A percentile compares a stretch with the other conserved stretches of the same genome.
Evolutionary conservation across 2,329 filamentous ascomycete species (phyloP).

Genomic region (Chaetomium sp.): DNA sequence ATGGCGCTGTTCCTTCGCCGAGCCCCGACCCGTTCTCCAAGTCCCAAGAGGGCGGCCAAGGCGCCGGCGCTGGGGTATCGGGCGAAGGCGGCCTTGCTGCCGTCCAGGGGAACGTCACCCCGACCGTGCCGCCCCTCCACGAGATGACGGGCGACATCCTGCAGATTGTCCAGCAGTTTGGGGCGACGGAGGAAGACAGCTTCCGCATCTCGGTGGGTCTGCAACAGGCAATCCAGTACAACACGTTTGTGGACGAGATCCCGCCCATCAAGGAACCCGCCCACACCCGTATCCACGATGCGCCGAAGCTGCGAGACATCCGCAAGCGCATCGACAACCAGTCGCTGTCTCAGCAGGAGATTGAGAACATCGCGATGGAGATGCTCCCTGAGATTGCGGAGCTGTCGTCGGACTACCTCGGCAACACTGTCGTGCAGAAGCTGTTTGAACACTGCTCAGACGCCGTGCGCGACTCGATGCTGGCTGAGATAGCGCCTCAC

Average conservation of each 20-base stretch:
- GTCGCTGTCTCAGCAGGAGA: constrained; percentile 75
- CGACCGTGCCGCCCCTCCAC: constrained; percentile 63
- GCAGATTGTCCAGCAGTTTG: constrained; percentile 81
- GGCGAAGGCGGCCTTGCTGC: constrained; percentile 25
- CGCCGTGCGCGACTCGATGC: constrained; percentile 82
- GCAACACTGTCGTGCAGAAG: constrained; percentile 99
- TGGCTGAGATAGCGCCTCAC: constrained; percentile 79
- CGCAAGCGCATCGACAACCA: constrained; percentile 97
- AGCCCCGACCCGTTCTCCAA: constrained; percentile 79
- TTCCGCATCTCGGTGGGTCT: constrained; percentile 66
- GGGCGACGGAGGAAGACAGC: constrained; percentile 72
- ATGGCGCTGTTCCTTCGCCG: constrained; percentile 80
- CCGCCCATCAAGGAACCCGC: constrained; percentile 83
- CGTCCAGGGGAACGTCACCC: constrained; percentile 40
- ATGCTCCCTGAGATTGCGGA: constrained; percentile 98
- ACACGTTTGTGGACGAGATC: constrained; percentile 71
- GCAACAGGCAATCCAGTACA: constrained; percentile 68
- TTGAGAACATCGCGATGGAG: constrained; percentile 82
- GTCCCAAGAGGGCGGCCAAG: constrained; percentile 40
- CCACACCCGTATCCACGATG: constrained; percentile 84
- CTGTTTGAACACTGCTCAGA: constrained; percentile 96
- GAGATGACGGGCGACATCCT: constrained; percentile 80
- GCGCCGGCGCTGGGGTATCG: constrained; percentile 28
- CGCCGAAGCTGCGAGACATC: constrained; percentile 89
- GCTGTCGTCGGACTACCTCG: constrained; percentile 89